These are phyloP conservation scores for Luffa acutangula DNA, from an alignment of 306 rosid genomes.

Conservation along the genomic window DNA sequence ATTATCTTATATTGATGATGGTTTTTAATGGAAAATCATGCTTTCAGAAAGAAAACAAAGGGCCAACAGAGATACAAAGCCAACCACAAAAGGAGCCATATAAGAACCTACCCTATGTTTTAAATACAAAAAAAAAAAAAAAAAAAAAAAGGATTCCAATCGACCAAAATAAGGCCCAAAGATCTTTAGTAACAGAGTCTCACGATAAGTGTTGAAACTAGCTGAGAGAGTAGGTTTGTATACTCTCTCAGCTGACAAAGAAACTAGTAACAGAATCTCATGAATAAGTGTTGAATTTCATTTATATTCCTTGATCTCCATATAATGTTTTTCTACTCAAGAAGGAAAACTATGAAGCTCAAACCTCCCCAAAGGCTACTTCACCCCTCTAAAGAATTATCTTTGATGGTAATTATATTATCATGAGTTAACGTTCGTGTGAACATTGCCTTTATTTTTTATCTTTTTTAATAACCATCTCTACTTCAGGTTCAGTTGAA, in stretches of 20 bases:
- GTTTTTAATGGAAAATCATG: neutral
- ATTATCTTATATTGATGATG: neutral
- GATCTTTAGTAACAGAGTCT: neutral
- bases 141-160: neutral
- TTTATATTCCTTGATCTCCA: neutral
- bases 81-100: neutral
- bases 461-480: neutral
- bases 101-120: neutral
- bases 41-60: neutral
- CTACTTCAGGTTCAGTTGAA: constrained; percentile 42
- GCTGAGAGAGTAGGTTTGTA: too few species aligned
- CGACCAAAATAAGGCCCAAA: too few species aligned
- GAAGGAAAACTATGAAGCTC: neutral
- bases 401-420: neutral
- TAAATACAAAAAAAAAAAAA: too few species aligned
- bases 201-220: too few species aligned
- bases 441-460: neutral
- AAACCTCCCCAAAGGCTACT: too few species aligned
- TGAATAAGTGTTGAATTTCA: neutral
- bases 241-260: too few species aligned
- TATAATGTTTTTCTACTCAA: neutral
- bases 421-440: neutral
- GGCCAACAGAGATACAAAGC: neutral
- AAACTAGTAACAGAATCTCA: too few species aligned
- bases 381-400: too few species aligned